These are phyloP conservation scores for Fusarium nanum DNA, from an alignment of 2,329 filamentous ascomycete species.

Conservation along the genomic window DNA sequence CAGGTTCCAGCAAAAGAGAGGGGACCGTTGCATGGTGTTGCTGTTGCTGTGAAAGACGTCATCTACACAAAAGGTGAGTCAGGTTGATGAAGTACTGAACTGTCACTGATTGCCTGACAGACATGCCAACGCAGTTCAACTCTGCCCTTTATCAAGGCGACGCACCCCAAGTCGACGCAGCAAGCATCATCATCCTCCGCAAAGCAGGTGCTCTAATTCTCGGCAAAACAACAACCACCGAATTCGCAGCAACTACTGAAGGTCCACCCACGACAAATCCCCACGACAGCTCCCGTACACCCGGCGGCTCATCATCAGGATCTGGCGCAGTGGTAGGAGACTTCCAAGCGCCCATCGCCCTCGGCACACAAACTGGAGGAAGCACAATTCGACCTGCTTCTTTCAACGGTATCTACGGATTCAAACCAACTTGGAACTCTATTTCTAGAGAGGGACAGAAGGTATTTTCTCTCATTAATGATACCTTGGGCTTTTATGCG, in stretches of 20 bases:
- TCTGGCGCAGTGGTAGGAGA: conserved; percentile 73
- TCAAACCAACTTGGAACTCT: conserved; percentile 37
- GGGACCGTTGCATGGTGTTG: conserved; percentile 22
- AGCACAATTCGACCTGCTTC: conserved; percentile 70
- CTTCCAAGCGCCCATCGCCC: conserved; percentile 65
- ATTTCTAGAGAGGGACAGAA: conserved; percentile 28
- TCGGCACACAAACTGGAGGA: conserved; percentile 73
- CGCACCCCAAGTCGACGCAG: conserved; percentile 61
- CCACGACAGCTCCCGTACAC: conserved; percentile 70
- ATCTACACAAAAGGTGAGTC: conserved; percentile 26
- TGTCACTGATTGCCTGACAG: conserved; percentile 26
- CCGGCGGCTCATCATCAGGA: conserved; percentile 73
- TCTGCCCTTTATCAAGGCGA: conserved; percentile 64
- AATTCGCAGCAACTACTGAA: conserved; percentile 65
- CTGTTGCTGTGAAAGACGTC: conserved; percentile 27
- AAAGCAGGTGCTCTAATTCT: conserved; percentile 66
- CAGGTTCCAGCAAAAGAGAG: not conserved
- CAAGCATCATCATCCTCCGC: conserved; percentile 63
- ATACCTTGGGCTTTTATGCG: conserved; percentile 67
- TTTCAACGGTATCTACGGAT: conserved; percentile 64
- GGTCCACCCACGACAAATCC: conserved; percentile 67
- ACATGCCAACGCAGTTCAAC: conserved; percentile 67
- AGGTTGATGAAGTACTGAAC: no score
- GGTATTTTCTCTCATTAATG: conserved; percentile 53
- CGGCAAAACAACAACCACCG: conserved; percentile 53